Base-by-base conservation (phyloP, 768 basidiomycete genomes). In the Kwoniella newhampshirensis region DNA sequence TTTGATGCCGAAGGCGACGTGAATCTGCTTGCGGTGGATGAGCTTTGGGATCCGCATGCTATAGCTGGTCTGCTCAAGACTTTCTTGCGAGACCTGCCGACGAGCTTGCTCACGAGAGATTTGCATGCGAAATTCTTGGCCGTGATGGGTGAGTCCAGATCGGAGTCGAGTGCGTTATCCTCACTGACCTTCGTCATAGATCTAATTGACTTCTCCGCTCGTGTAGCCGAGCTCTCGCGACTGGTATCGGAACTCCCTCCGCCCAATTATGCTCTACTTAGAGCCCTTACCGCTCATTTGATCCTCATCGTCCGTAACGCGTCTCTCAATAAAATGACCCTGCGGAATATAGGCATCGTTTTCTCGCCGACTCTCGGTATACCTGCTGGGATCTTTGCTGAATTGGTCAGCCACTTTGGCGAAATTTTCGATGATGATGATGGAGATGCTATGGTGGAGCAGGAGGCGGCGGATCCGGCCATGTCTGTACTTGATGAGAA, bases 1-100 rank as follows among this genome's bases (percentile, higher is more conserved):
- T 99, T 98, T 79, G 97, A 99, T 72, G 75, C 80, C 60, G 96
- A 99, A 80, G 94, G 93, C n/a, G 96, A 99, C 76, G 82, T 97
- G 54, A 87, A 97, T 74, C 82, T 99, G 11, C 79, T 94, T 35
- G 84, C 82, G 35, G 84, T 86, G 8, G 89, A 91, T 74, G 93
- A 96, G 70, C 89, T 87, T 67, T 96, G 90, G 88, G 96, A 99
- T 78, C 91, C 91, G 41, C 93, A 99, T 75, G 96, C 96, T 35
- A 89, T 99, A 59, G 88, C 96, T 46, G 96, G 94, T 3, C 81
- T 99, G 60, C 81, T 99, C 58, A 99, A 99, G 79, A 83, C 85
- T 51, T 99, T 87, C 79, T 79, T 99, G 67, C 87, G 96, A 56
- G 96, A 99, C 67, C 78, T 99, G 28, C 94, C 96, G 41, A 85